A percentile compares a stretch with the other conserved stretches of the same genome.
These are phyloP conservation scores for Pseudopyrenochaeta lycopersici DNA, from an alignment of 2,329 filamentous ascomycete species.

Conservation along the genomic window DNA sequence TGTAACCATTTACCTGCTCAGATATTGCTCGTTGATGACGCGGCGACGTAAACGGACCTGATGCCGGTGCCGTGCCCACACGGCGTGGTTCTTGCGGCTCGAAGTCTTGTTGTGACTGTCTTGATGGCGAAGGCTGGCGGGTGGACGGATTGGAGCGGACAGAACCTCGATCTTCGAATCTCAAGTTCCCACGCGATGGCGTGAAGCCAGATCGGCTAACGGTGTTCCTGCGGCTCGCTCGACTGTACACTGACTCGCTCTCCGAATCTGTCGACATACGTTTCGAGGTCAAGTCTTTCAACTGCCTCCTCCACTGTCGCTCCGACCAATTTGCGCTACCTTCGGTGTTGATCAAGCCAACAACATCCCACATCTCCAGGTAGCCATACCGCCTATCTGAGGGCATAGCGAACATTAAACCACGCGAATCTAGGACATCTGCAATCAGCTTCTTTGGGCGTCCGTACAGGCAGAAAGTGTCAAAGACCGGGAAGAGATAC, in stretches of 20 bases:
- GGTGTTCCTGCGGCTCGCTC: conserved; percentile 55
- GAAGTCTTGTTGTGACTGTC: conserved; percentile 29
- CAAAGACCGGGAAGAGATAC: conserved; percentile 92
- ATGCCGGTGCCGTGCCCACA: conserved; percentile 55
- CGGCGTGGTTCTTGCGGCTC: conserved; percentile 46
- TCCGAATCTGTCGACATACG: conserved; percentile 68
- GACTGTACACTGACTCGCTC: conserved; percentile 48
- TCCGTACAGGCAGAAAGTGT: conserved; percentile 91
- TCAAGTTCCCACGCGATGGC: conserved; percentile 45
- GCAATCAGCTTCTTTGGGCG: conserved; percentile 86
- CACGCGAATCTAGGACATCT: conserved; percentile 84
- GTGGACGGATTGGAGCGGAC: conserved; percentile 56
- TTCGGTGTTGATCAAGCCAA: conserved; percentile 77
- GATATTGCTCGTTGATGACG: conserved; percentile 61
- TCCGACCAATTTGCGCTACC: conserved; percentile 83
- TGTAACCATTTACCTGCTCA: conserved; percentile 55
- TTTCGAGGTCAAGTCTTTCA: conserved; percentile 87
- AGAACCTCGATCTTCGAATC: conserved; percentile 55
- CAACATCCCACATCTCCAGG: conserved; percentile 86
- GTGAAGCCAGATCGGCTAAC: conserved; percentile 52
- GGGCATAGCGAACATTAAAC: conserved; percentile 98
- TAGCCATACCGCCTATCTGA: conserved; percentile 89
- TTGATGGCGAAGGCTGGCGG: conserved; percentile 54
- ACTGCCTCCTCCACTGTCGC: conserved; percentile 84
- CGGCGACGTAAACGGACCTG: conserved; percentile 31